Percentiles rank a stretch among this genome's conserved stretches.
Conservation (phyloP, 2,329 filamentous ascomycete species). For the Arthrobotrys musiformis region DNA sequence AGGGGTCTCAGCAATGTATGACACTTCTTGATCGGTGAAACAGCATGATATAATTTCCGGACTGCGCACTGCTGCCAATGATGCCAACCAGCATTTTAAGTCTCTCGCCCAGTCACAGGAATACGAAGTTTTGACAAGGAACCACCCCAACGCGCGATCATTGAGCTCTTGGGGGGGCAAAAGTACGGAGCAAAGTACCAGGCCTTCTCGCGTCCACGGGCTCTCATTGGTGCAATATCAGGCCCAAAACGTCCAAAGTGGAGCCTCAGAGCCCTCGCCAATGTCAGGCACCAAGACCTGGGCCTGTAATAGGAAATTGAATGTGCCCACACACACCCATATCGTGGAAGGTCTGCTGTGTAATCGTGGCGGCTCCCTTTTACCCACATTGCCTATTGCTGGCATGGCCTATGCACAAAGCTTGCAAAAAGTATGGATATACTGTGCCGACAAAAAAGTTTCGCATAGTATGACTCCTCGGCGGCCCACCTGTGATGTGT, state of each 20-base stretch:
- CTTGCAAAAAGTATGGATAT: not conserved
- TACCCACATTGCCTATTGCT: slow-evolving; percentile 31
- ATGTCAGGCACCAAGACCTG: slow-evolving; percentile 39
- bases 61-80: not conserved
- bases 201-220: not conserved
- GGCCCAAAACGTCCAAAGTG: slow-evolving; percentile 20
- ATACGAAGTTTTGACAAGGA: slow-evolving; percentile 50
- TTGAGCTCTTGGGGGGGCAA: not conserved
- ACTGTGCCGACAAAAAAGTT: not conserved
- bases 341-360: slow-evolving; percentile 1
- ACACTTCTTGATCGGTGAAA: not conserved
- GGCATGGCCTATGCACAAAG: not conserved
- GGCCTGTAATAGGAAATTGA: slow-evolving; percentile 4
- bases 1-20: not conserved
- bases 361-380: slow-evolving; percentile 43
- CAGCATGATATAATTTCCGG: not conserved
- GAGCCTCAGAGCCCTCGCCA: slow-evolving; percentile 30
- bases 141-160: not conserved
- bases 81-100: too few species aligned
- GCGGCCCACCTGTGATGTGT: slow-evolving; percentile 9
- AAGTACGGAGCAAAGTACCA: slow-evolving; percentile 8
- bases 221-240: slow-evolving; percentile 22
- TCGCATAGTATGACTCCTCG: slow-evolving; percentile 10
- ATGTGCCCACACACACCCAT: slow-evolving; percentile 19
- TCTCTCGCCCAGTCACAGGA: not conserved